Percentiles rank a stretch among this genome's conserved stretches.
phyloP scores from a whole-genome alignment of 768 basidiomycete species.

The Pisolithus tinctorius region DNA sequence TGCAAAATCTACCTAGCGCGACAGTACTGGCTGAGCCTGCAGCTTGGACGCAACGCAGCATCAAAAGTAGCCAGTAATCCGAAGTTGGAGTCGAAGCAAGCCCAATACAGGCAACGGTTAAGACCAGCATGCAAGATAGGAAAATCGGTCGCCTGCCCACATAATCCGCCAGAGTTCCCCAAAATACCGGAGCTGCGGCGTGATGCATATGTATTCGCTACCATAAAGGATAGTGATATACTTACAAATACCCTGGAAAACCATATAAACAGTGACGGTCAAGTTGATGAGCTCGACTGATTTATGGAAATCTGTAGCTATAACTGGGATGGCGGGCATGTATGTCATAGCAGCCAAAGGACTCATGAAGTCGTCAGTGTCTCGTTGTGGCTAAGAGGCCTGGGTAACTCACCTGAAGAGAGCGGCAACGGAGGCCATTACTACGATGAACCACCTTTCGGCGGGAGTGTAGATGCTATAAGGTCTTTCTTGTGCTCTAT shows the following conservation, averaged over 20 bases:
- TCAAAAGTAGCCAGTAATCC: constrained; percentile 72
- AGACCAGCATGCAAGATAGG: constrained; percentile 54
- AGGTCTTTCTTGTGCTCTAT: constrained; percentile 2
- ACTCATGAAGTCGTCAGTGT: constrained; percentile 22
- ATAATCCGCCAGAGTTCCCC: constrained; percentile 60
- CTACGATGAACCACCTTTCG: constrained; percentile 63
- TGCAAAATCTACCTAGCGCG: constrained; percentile 47
- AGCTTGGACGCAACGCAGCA: constrained; percentile 74
- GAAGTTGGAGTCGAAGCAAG: constrained; percentile 47
- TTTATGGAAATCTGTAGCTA: constrained; percentile 49
- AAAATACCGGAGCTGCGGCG: constrained; percentile 47
- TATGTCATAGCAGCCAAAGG: constrained; percentile 70
- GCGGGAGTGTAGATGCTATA: constrained; percentile 41
- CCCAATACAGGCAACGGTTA: constrained; percentile 60
- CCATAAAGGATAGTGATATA: neutral
- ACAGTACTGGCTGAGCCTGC: constrained; percentile 75
- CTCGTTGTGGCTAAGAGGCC: neutral
- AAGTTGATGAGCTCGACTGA: constrained; percentile 66
- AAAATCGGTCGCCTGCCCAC: constrained; percentile 60
- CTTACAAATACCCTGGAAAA: constrained; percentile 40
- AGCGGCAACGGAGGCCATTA: constrained; percentile 47
- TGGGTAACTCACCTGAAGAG: constrained; percentile 45
- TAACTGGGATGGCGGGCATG: constrained; percentile 65
- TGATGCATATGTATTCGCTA: neutral
- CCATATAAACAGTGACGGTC: constrained; percentile 58